A percentile compares a stretch with the other conserved stretches of the same genome.
Evolutionary conservation across 768 basidiomycete species (phyloP).

Genomic region (Leccinum imitatum): DNA sequence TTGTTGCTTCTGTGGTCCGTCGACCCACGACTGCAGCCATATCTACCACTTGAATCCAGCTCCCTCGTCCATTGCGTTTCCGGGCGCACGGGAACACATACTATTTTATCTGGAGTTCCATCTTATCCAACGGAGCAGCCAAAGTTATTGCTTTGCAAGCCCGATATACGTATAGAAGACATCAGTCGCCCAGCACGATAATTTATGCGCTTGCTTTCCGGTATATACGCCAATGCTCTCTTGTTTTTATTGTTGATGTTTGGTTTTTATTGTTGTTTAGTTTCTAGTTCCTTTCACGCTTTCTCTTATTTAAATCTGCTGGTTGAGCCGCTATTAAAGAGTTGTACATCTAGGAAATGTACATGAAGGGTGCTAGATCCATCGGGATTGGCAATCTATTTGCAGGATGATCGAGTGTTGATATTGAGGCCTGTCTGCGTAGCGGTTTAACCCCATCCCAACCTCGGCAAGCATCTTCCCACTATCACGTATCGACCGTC

Average conservation of each 20-base stretch:
- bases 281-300: not conserved
- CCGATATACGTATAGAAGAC: conserved; percentile 9
- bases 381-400: not conserved
- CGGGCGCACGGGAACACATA: conserved; percentile 3
- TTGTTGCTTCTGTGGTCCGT: conserved; percentile 1
- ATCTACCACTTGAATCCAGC: conserved; percentile 11
- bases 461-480: not conserved
- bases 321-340: conserved; percentile 14
- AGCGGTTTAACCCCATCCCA: not conserved
- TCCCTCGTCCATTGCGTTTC: not conserved
- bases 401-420: not conserved
- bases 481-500: not conserved
- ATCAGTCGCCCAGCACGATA: conserved; percentile 11
- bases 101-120: not conserved
- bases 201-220: conserved; percentile 13
- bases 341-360: conserved; percentile 2
- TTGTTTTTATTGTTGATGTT: conserved; percentile 14
- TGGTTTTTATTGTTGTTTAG: conserved; percentile 5
- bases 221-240: conserved; percentile 14
- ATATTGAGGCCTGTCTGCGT: not conserved
- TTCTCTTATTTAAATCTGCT: conserved; percentile 7
- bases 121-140: conserved; percentile 3
- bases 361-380: not conserved
- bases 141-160: not conserved
- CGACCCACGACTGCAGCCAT: conserved; percentile 1